Evolutionary conservation across 75 land plant genomes (phyloP).

Genomic region (Azolla pinnata): DNA sequence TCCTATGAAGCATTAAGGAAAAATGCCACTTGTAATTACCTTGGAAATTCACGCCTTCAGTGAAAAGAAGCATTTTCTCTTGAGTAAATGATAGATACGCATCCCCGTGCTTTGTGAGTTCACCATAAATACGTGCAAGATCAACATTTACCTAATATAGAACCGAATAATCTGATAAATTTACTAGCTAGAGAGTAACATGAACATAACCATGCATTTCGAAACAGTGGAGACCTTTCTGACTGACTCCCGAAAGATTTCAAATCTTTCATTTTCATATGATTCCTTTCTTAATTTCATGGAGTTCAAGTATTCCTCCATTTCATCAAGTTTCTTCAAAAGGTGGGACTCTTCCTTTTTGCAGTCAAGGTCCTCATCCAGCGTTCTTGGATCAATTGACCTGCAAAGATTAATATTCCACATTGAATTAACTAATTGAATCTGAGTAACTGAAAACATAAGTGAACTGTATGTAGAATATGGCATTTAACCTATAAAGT

Average conservation of each 20-base stretch:
- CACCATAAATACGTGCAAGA: conserved; percentile 12
- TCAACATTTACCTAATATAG: conserved; percentile 11
- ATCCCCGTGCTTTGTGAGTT: conserved; percentile 24
- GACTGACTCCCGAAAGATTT: conserved; percentile 11
- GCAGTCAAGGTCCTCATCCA: conserved; percentile 19
- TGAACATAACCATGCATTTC: neutral
- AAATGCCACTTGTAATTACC: conserved; percentile 8
- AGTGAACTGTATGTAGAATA: neutral
- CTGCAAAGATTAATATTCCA: conserved; percentile 3
- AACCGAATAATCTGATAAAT: neutral
- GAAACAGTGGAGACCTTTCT: conserved; percentile 8
- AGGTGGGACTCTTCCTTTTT: conserved; percentile 15
- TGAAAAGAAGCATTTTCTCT: conserved; percentile 20
- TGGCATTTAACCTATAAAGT: conserved; percentile 1
- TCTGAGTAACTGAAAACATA: neutral
- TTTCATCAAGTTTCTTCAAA: conserved; percentile 7
- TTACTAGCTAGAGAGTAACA: neutral
- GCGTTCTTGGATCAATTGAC: conserved; percentile 9
- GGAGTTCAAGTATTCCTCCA: conserved; percentile 7
- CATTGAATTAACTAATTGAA: neutral
- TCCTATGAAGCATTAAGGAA: too few species aligned
- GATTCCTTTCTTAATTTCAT: conserved; percentile 11
- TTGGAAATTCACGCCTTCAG: conserved; percentile 24
- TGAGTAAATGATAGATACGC: conserved; percentile 26
- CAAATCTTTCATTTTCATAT: conserved; percentile 22